Evolutionary conservation across 345 rosid species (phyloP).

Genomic region (Diplotaxis tenuifolia): DNA sequence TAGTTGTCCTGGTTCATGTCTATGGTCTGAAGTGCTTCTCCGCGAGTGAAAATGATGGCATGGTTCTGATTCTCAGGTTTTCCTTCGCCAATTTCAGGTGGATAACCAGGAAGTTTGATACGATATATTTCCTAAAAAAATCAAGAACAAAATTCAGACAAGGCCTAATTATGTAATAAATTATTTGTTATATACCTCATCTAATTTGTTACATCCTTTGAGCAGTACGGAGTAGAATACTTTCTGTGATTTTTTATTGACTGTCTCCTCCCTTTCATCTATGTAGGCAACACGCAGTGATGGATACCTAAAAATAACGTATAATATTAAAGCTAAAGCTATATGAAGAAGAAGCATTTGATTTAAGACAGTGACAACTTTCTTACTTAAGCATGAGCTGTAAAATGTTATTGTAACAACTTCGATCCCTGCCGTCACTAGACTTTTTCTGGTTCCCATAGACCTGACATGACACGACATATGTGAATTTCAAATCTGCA

Average conservation of each 20-base stretch:
- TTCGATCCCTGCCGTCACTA: conserved; percentile 48
- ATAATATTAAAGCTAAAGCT: neutral
- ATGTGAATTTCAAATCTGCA: conserved; percentile 86
- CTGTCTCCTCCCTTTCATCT: conserved; percentile 73
- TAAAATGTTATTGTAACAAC: conserved; percentile 72
- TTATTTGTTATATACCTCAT: conserved; percentile 57
- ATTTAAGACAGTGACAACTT: conserved; percentile 7
- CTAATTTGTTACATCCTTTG: conserved; percentile 74
- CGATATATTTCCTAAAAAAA: conserved; percentile 86
- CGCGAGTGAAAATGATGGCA: conserved; percentile 97
- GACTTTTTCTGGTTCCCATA: conserved; percentile 87
- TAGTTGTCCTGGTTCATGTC: conserved; percentile 99
- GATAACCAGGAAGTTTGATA: conserved; percentile 93
- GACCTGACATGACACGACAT: conserved; percentile 95
- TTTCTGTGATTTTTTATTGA: conserved; percentile 57
- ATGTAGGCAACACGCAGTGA: conserved; percentile 93
- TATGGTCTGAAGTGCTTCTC: conserved; percentile 97
- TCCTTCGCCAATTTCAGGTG: conserved; percentile 89
- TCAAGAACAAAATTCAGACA: conserved; percentile 8
- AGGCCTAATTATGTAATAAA: neutral
- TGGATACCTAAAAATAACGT: conserved; percentile 58
- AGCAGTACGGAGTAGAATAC: conserved; percentile 80
- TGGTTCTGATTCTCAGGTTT: conserved; percentile 99
- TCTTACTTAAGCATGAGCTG: conserved; percentile 90
- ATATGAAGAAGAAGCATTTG: neutral